phyloP scores from a whole-genome alignment of 73 alveolate genomes.

The Tetrahymena thermophila region DNA sequence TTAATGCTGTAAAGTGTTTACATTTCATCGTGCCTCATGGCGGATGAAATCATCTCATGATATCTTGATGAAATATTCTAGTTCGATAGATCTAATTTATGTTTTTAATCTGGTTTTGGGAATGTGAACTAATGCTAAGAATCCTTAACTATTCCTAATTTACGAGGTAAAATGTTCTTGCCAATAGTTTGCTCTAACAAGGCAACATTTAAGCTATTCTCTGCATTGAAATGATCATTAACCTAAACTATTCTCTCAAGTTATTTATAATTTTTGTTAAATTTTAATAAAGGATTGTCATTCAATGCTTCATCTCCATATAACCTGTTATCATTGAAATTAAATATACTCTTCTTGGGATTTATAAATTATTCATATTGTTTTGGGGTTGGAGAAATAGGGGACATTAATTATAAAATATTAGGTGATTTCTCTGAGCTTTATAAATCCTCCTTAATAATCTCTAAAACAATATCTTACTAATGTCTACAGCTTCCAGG shows the following conservation, averaged over 20 bases:
- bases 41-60: background rate
- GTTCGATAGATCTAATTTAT: background rate
- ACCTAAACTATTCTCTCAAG: background rate
- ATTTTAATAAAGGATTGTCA: background rate
- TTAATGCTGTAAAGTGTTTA: background rate
- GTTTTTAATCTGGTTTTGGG: background rate
- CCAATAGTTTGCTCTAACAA: background rate
- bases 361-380: background rate
- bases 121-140: background rate
- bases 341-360: background rate
- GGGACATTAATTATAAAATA: background rate
- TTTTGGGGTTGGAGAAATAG: background rate
- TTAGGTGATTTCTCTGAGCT: background rate
- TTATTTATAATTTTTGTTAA: background rate
- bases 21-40: background rate
- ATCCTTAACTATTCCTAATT: background rate
- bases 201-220: background rate
- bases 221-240: background rate
- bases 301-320: background rate
- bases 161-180: background rate
- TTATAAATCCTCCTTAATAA: background rate
- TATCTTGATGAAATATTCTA: background rate
- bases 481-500: background rate
- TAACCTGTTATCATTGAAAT: background rate
- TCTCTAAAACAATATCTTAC: background rate